These are phyloP conservation scores for Gossypium trilobum DNA, from an alignment of 441 rosid species.

Conservation along the genomic window DNA sequence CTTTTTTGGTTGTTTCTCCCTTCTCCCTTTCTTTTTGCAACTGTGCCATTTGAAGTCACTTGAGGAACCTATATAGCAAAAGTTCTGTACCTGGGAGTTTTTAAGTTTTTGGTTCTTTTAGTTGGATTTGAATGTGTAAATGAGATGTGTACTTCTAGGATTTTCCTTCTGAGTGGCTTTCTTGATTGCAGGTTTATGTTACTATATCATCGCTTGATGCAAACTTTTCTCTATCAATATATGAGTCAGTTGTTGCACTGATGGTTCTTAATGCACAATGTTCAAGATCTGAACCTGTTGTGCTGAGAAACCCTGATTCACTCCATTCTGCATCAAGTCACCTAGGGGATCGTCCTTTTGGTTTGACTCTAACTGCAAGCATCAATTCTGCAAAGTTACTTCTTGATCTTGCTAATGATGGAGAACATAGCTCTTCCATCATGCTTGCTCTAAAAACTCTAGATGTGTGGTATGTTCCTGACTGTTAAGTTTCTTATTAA, in stretches of 20 bases:
- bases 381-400: slow-evolving; percentile 40
- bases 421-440: slow-evolving; percentile 49
- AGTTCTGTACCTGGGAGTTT: not conserved
- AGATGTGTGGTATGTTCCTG: slow-evolving; percentile 43
- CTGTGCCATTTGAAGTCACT: not conserved
- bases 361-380: slow-evolving; percentile 46
- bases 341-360: slow-evolving; percentile 31
- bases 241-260: slow-evolving; percentile 43
- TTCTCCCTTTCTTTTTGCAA: not conserved
- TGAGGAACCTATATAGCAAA: not conserved
- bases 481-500: slow-evolving; percentile 7
- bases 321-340: slow-evolving; percentile 21
- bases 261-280: slow-evolving; percentile 35
- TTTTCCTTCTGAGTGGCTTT: not conserved
- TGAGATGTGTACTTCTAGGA: not conserved
- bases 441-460: slow-evolving; percentile 36
- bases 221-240: slow-evolving; percentile 52
- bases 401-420: slow-evolving; percentile 63
- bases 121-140: not conserved
- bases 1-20: not conserved
- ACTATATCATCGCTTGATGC: slow-evolving; percentile 33
- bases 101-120: slow-evolving; percentile 1
- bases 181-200: slow-evolving; percentile 53
- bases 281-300: slow-evolving; percentile 30
- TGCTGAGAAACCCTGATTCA: slow-evolving; percentile 19